A percentile compares a stretch with the other conserved stretches of the same genome.
These are phyloP conservation scores for Irpex sp. DNA, from an alignment of 1,284 basidiomycete species.

Conservation along the genomic window DNA sequence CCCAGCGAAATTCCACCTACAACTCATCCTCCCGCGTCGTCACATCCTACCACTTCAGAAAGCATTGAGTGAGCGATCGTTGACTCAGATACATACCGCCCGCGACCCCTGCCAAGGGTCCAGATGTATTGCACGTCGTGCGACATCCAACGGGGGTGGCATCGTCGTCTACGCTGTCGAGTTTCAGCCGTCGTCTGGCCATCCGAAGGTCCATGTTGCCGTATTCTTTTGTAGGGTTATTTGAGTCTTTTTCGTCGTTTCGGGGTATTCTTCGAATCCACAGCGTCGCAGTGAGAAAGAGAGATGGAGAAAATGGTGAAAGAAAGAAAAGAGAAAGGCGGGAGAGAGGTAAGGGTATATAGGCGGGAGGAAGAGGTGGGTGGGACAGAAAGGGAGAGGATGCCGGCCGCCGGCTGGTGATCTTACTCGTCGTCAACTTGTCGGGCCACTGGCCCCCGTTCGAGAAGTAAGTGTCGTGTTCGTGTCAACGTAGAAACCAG, in stretches of 20 bases:
- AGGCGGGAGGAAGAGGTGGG: too few species aligned
- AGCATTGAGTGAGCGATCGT: background rate
- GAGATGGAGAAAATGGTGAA: too few species aligned
- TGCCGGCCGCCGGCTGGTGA: too few species aligned
- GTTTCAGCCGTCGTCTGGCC: background rate
- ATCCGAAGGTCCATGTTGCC: background rate
- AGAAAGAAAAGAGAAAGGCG: too few species aligned
- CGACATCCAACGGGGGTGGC: background rate
- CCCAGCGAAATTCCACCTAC: background rate
- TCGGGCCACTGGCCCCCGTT: background rate
- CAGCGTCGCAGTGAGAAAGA: too few species aligned
- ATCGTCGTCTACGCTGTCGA: background rate
- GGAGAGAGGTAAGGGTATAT: too few species aligned
- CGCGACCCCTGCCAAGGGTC: background rate
- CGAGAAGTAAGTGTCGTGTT: background rate
- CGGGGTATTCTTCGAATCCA: too few species aligned
- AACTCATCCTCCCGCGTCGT: background rate
- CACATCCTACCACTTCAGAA: background rate
- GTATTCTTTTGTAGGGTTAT: background rate
- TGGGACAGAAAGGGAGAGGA: too few species aligned
- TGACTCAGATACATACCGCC: background rate
- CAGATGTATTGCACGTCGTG: background rate
- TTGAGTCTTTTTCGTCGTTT: background rate
- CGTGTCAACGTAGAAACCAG: background rate
- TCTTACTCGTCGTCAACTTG: background rate